A percentile compares a stretch with the other conserved stretches of the same genome.
phyloP scores from a whole-genome alignment of 164 flowering plant species.

The Vitis amurensis region DNA sequence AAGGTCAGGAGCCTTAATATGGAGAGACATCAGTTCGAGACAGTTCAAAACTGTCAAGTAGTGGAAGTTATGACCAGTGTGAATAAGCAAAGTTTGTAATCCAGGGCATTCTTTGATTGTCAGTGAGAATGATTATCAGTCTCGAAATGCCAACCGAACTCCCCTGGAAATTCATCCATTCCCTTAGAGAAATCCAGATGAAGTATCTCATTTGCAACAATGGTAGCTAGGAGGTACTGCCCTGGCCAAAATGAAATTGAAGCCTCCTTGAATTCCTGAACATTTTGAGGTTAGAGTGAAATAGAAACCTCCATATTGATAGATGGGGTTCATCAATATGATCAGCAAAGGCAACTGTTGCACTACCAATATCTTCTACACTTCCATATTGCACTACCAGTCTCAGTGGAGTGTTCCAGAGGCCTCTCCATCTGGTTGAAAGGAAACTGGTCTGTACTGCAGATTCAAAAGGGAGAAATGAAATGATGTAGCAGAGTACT shows the following conservation, averaged over 20 bases:
- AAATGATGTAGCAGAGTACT: background rate
- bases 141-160: background rate
- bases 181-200: background rate
- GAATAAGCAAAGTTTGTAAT: background rate
- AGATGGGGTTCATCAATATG: background rate
- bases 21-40: background rate
- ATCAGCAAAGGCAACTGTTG: background rate
- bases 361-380: background rate
- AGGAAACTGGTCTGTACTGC: conserved; percentile 2
- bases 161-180: background rate
- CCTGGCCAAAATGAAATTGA: too few species aligned
- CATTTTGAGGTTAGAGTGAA: too few species aligned
- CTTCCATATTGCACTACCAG: background rate
- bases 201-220: background rate
- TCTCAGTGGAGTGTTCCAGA: background rate
- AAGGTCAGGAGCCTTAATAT: background rate
- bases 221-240: background rate
- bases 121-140: too few species aligned
- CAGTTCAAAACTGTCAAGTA: conserved; percentile 4
- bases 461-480: conserved; percentile 2
- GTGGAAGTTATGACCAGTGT: background rate
- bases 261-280: too few species aligned
- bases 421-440: background rate
- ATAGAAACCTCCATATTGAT: background rate
- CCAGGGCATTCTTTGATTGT: background rate